Conservation (phyloP, 2,329 filamentous ascomycete species). For the Exserohilum rostratum region DNA sequence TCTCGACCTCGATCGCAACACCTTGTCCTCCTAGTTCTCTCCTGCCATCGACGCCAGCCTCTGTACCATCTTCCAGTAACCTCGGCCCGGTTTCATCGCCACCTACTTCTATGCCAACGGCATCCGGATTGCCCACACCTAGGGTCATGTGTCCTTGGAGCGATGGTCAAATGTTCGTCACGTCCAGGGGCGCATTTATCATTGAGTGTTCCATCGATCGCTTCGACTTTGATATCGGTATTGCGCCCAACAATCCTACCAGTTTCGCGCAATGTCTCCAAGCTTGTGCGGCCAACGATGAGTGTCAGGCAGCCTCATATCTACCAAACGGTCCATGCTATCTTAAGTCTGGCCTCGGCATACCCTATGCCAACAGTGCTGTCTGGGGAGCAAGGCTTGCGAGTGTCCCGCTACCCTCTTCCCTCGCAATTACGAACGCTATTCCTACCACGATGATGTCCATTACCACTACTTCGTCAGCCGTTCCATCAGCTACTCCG, state of each 20-base stretch:
- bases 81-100: neutral
- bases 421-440: neutral
- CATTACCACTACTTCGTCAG: neutral
- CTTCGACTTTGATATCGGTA: conserved; percentile 8
- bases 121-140: neutral
- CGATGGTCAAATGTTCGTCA: conserved; percentile 12
- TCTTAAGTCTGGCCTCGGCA: conserved; percentile 14
- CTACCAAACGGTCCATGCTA: conserved; percentile 20
- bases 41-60: too few species aligned
- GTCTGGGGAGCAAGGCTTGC: conserved; percentile 18
- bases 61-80: too few species aligned
- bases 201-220: conserved; percentile 21
- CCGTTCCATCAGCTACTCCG: neutral
- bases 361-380: conserved; percentile 3
- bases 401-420: neutral
- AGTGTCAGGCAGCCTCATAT: conserved; percentile 16
- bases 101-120: conserved; percentile 1
- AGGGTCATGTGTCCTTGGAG: conserved; percentile 11
- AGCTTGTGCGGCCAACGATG: conserved; percentile 6
- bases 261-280: conserved; percentile 12
- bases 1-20: neutral
- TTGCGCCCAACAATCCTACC: neutral
- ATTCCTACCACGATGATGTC: neutral
- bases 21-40: too few species aligned
- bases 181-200: conserved; percentile 11